A percentile compares a stretch with the other conserved stretches of the same genome.
phyloP scores from a whole-genome alignment of 164 flowering plant genomes.

The Vitis vinifera region ASM3070453v1 NC_081810.1:21760001-21760500 shows the following conservation, averaged over 20 bases:
- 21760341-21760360: conserved; percentile 46
- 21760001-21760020: no score
- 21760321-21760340: conserved; percentile 73
- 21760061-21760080: no score
- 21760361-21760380: conserved; percentile 87
- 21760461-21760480: conserved; percentile 64
- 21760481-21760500: conserved; percentile 1
- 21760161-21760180: conserved; percentile 99
- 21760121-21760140: conserved; percentile 54
- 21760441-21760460: conserved; percentile 91
- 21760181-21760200: conserved; percentile 53
- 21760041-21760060: no score
- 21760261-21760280: neutral
- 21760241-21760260: neutral
- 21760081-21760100: neutral
- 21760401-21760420: conserved; percentile 90
- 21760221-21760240: neutral
- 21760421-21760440: conserved; percentile 94
- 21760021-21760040: no score
- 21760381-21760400: conserved; percentile 93
- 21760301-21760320: conserved; percentile 94
- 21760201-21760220: conserved; percentile 4
- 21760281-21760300: conserved; percentile 31
- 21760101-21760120: neutral
- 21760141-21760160: conserved; percentile 96